Evolutionary conservation across 805 yeast species (phyloP), one percentile per base, ranked within the genome.

Genomic region (Candida ficus): DNA sequence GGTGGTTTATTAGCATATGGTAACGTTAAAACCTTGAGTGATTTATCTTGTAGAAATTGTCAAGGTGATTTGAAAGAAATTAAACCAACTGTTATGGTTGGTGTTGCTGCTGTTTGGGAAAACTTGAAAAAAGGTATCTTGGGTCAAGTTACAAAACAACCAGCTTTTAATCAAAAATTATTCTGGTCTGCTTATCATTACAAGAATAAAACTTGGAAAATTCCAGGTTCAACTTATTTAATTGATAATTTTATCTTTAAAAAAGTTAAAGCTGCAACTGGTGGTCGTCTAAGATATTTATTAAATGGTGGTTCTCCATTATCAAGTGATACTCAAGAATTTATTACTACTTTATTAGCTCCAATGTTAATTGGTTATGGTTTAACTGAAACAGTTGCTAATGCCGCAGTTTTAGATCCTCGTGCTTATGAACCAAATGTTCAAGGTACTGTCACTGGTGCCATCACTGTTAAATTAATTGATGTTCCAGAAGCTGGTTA

Each of bases 81-180:
- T 66, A 73, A 79, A 62, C 99, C 99, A 44, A 85, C 96, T 5
- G 66, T 90, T 52, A 85, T 93, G 96, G 96, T 89, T 49, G 99
- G 96, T 64, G 99, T 93, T 42, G 97, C 97, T 14, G 96, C 98
- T 5, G 97, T 93, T 39, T 93, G 96, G 95, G 99, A 93, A 70
- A 74, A 83, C 29, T 87, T 93, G 46, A 83, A 90, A 64, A 93
- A 93, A 71, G 99, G 99, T 44, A 83, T 93, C 44, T 46, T 87
- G 43, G 76, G 76, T 41, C 89, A 90, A 67, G 76, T 93, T 50
- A 68, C 71, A 50, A 74, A 78, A 54, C 71, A 72, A 54, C 83
- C 95, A 14, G 54, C 77, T 13, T 52, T 80, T 19, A 72, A 75
- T 25, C 95, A 88, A 66, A 84, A 77, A 61, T 57, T 91, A 33